These are phyloP conservation scores for Metarhizium guizhouense DNA, from an alignment of 2,329 filamentous ascomycete genomes.

Conservation along the genomic window DNA sequence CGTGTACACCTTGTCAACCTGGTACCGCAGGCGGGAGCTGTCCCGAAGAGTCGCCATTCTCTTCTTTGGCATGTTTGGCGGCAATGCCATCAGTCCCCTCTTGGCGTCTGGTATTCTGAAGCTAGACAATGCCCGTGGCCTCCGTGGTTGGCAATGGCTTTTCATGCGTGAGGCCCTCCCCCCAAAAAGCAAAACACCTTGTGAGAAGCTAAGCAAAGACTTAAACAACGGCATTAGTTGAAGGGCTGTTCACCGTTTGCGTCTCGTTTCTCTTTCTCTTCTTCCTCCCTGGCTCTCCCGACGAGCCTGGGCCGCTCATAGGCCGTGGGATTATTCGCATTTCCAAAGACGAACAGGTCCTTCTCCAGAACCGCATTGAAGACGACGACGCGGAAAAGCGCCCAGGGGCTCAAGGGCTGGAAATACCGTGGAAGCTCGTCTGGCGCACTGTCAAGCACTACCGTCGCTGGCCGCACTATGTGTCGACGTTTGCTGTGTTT, in stretches of 20 bases:
- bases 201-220: not conserved
- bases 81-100: constrained; percentile 61
- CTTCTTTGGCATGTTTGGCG: constrained; percentile 60
- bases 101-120: constrained; percentile 55
- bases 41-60: constrained; percentile 55
- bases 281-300: constrained; percentile 30
- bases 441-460: too few species aligned
- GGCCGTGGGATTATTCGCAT: not conserved
- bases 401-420: constrained; percentile 22
- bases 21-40: constrained; percentile 63
- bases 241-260: constrained; percentile 33
- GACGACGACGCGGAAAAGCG: constrained; percentile 16
- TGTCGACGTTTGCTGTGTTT: too few species aligned
- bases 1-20: constrained; percentile 53
- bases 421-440: constrained; percentile 27
- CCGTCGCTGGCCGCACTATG: too few species aligned
- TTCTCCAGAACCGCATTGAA: not conserved
- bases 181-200: not conserved
- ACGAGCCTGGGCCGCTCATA: constrained; percentile 28
- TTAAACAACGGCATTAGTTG: constrained; percentile 20
- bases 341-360: not conserved
- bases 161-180: constrained; percentile 8
- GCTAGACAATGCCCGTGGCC: constrained; percentile 49
- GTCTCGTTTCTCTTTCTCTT: constrained; percentile 30
- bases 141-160: constrained; percentile 49